Base-by-base conservation (phyloP, 2,329 filamentous ascomycete species). In the Diaporthe australafricana region DNA sequence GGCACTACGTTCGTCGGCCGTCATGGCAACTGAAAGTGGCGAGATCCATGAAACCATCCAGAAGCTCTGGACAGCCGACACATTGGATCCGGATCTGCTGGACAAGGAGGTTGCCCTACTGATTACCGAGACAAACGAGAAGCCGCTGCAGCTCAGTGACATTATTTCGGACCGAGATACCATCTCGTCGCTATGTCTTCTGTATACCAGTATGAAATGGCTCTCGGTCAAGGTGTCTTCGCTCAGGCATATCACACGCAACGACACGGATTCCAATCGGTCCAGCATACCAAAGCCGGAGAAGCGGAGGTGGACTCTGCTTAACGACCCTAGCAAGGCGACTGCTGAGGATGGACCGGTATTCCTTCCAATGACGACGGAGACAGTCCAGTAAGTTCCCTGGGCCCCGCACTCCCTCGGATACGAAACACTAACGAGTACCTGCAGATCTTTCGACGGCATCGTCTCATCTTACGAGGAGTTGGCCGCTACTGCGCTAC, bases 161-260 rank as follows among this genome's bases (percentile, higher is more conserved):
- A 92, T 98, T 62, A 95, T 98, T 74, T 92, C 93, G 53, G 95
- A 98, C 78, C 91, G 93, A 32, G 97, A 98, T 80, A 93, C 92
- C 5, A 92, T 98, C 35, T 90, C 92, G 53, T 93, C 93, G 5
- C 84, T 99, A 5, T 98, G 95, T 76, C 88, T 98, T 48, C 86
- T 99, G 45, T 97, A 98, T 81, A 98, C 95, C 63, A 98, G 95
- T 84, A 97, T 98, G 94, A 96, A 97, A 85, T 99, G 96, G 96
- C 89, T 99, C 45, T 91, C 93, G 25, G 92, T 92, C 76, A 96
- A 96, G 83, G 91, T 97, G 52, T 85, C 88, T n/a, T 87, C 93
- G 71, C 87, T 99, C 68, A 90, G 96, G 52, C 92, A 96, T 78
- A 94, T 98, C 77, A 96, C 94, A 25, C 87, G 88, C 67, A 90